These are phyloP conservation scores for Boeremia lycopersici DNA, from an alignment of 2,329 filamentous ascomycete genomes.

Conservation along the genomic window DNA sequence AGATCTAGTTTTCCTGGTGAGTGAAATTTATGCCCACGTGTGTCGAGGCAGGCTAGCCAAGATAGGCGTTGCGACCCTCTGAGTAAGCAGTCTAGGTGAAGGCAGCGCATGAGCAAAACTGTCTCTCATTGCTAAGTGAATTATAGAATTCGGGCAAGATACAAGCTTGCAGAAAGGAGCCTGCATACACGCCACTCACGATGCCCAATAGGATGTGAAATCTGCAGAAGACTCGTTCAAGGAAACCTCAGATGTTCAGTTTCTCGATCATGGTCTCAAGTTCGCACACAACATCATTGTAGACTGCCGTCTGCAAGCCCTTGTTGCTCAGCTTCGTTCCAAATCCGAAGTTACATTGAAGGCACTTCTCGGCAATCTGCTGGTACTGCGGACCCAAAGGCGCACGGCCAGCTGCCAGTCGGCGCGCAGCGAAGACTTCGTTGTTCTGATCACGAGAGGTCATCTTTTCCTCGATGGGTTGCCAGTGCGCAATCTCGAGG, in stretches of 20 bases:
- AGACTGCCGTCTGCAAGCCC: conserved; percentile 31
- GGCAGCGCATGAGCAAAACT: too few species aligned
- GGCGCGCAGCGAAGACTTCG: conserved; percentile 28
- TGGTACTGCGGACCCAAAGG: conserved; percentile 25
- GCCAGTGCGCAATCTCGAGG: conserved; percentile 34
- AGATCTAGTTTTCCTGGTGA: too few species aligned
- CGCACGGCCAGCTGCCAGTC: conserved; percentile 20
- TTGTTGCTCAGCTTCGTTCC: conserved; percentile 27
- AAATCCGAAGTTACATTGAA: conserved; percentile 29
- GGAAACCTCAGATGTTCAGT: not conserved
- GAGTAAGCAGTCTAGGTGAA: too few species aligned
- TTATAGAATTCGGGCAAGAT: too few species aligned
- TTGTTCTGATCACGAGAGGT: conserved; percentile 21
- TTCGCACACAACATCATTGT: conserved; percentile 31
- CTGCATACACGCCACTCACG: too few species aligned
- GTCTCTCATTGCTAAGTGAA: too few species aligned
- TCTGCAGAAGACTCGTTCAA: not conserved
- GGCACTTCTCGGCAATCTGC: conserved; percentile 24
- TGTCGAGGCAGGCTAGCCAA: too few species aligned
- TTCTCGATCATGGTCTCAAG: conserved; percentile 17
- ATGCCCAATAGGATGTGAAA: too few species aligned
- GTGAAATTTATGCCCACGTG: too few species aligned
- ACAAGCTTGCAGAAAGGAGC: too few species aligned
- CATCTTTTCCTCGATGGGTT: conserved; percentile 26
- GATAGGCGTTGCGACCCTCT: too few species aligned